phyloP scores from a whole-genome alignment of 2,329 filamentous ascomycete species.

The Phoma herbarum region DNA sequence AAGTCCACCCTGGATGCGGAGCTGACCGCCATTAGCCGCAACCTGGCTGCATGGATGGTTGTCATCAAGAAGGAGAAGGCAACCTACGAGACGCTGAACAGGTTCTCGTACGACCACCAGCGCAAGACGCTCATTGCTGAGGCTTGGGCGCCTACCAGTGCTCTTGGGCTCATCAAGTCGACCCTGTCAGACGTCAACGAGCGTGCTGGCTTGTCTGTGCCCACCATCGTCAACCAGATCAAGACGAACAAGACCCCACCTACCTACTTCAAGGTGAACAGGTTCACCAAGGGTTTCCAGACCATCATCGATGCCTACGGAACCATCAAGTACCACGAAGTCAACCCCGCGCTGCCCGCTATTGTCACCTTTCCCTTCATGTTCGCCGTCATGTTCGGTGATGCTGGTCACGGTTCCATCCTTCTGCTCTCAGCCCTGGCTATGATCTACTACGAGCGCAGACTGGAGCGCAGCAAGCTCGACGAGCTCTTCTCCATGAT shows the following conservation, averaged over 20 bases:
- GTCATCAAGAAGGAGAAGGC: slow-evolving; percentile 98
- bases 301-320: slow-evolving; percentile 99
- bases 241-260: slow-evolving; percentile 96
- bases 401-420: slow-evolving; percentile 90
- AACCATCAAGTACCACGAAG: slow-evolving; percentile 95
- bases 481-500: slow-evolving; percentile 98
- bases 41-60: slow-evolving; percentile 95
- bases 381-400: slow-evolving; percentile 99
- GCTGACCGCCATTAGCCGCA: slow-evolving; percentile 90
- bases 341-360: slow-evolving; percentile 94
- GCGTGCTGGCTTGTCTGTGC: slow-evolving; percentile 92
- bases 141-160: slow-evolving; percentile 95
- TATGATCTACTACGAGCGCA: slow-evolving; percentile 98
- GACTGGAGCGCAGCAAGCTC: slow-evolving; percentile 82
- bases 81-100: slow-evolving; percentile 93
- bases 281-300: slow-evolving; percentile 97
- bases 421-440: slow-evolving; percentile 84
- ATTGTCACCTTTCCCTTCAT: slow-evolving; percentile 99
- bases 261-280: slow-evolving; percentile 97
- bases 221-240: slow-evolving; percentile 98
- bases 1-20: slow-evolving; percentile 94
- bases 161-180: slow-evolving; percentile 85
- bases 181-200: slow-evolving; percentile 97
- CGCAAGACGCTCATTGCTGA: slow-evolving; percentile 97
- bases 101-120: slow-evolving; percentile 95